Evolutionary conservation across 495 filamentous ascomycete genomes (phyloP), one percentile per base, ranked within the genome.

Genomic region (Penicillium waksmanii): DNA sequence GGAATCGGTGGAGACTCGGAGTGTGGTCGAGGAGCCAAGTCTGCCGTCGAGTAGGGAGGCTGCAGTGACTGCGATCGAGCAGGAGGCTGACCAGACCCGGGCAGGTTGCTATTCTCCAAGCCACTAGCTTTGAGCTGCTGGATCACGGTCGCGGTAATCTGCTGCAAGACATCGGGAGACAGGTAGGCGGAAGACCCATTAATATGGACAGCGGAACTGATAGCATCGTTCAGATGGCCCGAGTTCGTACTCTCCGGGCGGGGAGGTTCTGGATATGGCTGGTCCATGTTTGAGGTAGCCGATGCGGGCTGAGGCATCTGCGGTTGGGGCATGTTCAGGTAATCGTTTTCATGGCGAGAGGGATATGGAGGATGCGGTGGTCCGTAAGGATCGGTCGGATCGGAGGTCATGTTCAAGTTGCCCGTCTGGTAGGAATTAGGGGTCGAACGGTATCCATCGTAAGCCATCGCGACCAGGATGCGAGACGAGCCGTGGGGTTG

Each of bases 81-180:
- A 34, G 59, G 67, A 65, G 77, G 61, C 34, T 66, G 61, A 33
- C 49, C 49, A 36, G 44, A 55, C n/a, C 23, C 23, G 66, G 13
- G 38, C 63, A 67, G 11, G 33, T 65, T 48, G 46, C 19, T 27
- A 27, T 27, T 74, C 23, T 77, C 73, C 42, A 82, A 55, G 5
- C 79, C 79, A 10, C 67, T 72, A 21, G 74, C 72, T 59, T 80
- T 78, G 8, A 84, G 71, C 48, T 84, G 79, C 58, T 84, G 80
- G 49, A 84, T 79, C 2, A 84, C 82, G 13, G 68, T 82, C 33
- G 80, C 77, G 1, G 82, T 84, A 53, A 81, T 78, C 57, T 83
- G 79, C 23, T 77, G 73, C 38, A 84, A 63, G 3, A 84, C 63
- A 8, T 84, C 82, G 1, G 80, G 82, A 2, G 81, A 76, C 13